Base-by-base conservation (phyloP, 768 basidiomycete species). In the Auricularia sp. region DNA sequence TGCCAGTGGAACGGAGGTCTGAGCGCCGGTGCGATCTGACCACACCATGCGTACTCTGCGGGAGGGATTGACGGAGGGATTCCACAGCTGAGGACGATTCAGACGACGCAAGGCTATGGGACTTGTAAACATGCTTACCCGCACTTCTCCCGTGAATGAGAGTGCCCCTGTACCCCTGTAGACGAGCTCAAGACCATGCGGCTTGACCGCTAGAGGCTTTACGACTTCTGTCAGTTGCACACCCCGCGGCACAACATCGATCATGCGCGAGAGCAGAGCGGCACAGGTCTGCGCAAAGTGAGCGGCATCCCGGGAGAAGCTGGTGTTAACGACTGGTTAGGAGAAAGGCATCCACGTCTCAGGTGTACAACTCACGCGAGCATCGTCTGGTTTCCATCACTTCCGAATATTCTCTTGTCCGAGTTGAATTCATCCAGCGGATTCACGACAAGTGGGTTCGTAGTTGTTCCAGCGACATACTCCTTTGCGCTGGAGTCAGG, bases 221-320 rank as follows among this genome's bases (percentile, higher is more conserved):
- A 59, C 77, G 65, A 79, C 76, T 14, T 80, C 77, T 33, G 80
- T 80, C 21, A 83, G 70, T 1, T 71, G 74, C 18, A 83, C 80
- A 61, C 72, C 74, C 14, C 70, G 72, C 2, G 81, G 79, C 21
- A 83, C 81, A 21, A 77, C 76, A 67, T 83, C 75, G 42, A 83
- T 66, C 82, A 83, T 82, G 47, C 78, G 76, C 61, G 73, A 71
- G 54, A 83, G 67, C 1, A 82, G 69, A 42, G 65, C 69, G 58
- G 75, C 70, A 70, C 82, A 83, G 42, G 77, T 73, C 21, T 71
- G 73, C 56, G 72, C 67, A 68, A 80, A 82, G n/a, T 73, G 67
- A n/a, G 72, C 70, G 2, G 75, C 63, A 45, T 76, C 71, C 7
- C 56, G 29, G 4, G 56, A 69, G 36, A 80, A 63, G n/a, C 76